Percentiles rank a stretch among this genome's conserved stretches.
phyloP scores from a whole-genome alignment of 2,329 filamentous ascomycete genomes.

The Talaromyces sp. region DNA sequence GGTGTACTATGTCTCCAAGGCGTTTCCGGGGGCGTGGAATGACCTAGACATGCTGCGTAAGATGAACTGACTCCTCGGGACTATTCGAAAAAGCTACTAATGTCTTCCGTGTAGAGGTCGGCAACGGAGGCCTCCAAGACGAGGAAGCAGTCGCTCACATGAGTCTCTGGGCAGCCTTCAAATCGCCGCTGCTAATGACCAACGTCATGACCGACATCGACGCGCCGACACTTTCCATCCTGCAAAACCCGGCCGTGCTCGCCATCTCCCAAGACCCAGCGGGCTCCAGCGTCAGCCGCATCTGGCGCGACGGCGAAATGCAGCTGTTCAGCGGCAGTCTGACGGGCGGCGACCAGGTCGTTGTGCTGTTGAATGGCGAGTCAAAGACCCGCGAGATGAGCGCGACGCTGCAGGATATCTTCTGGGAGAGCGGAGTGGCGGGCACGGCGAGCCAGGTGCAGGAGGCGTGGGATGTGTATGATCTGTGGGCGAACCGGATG shows the following conservation, averaged over 20 bases:
- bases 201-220: slow-evolving; percentile 40
- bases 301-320: slow-evolving; percentile 46
- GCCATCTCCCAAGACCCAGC: slow-evolving; percentile 47
- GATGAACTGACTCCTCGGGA: neutral
- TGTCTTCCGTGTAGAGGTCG: slow-evolving; percentile 33
- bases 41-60: slow-evolving; percentile 43
- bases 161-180: slow-evolving; percentile 47
- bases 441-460: slow-evolving; percentile 40
- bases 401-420: slow-evolving; percentile 50
- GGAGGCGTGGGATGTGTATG: slow-evolving; percentile 49
- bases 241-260: slow-evolving; percentile 46
- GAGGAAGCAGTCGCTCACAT: slow-evolving; percentile 39
- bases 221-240: slow-evolving; percentile 41
- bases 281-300: slow-evolving; percentile 38
- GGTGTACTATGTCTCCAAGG: slow-evolving; percentile 36
- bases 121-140: slow-evolving; percentile 40
- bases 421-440: slow-evolving; percentile 43
- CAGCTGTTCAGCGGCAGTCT: slow-evolving; percentile 49
- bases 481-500: slow-evolving; percentile 56
- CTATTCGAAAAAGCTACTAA: neutral
- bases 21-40: slow-evolving; percentile 43
- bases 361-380: slow-evolving; percentile 50
- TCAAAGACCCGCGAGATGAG: slow-evolving; percentile 43
- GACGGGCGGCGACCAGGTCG: slow-evolving; percentile 43
- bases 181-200: slow-evolving; percentile 46